Evolutionary conservation across 2,329 filamentous ascomycete species (phyloP), one percentile per base, ranked within the genome.

Genomic region (Diplodia mutila): DNA sequence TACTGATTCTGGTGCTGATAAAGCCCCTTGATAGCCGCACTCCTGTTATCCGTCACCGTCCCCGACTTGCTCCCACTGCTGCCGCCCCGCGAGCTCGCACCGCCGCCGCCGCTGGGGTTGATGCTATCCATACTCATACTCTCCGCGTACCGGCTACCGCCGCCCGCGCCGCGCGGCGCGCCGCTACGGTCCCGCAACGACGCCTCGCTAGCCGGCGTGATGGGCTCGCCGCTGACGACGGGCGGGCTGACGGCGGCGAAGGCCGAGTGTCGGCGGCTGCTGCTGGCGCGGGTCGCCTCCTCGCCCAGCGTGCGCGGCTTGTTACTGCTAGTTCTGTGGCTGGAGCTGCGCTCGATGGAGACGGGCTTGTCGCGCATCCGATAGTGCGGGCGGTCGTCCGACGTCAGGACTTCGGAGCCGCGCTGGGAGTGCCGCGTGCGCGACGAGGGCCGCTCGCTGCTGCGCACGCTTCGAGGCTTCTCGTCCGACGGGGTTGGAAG

Each of bases 21-120:
- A 48, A 80, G 61, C 7, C 72, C 78, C 67, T 80, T 80, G 68
- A 80, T 74, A 1, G 76, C 78, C 16, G 78, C 78, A 57, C 78
- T 79, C 25, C 76, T 73, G 51, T 57, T 65, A 42, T 68, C 67
- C 49, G 67, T 65, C 52, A 67, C 74, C 74, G 64, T 79, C 75
- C 67, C 74, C 75, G 71, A 75, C 69, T 64, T 78, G 77, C 29
- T 74, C 12, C 65, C 55, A 3, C 54, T 57, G 23, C 65, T 67
- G 5, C 65, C 65, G 8, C 25, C 53, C 21, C 65, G 46, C 25
- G 61, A 51, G 25, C 49, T 46, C 12, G 32, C 49, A 5, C 37
- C 49, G 11, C 46, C 49, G 3, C 46, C 49, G 3, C 16, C 39
- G 11, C 8, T 11, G 5, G 42, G 42, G 18, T 46, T 25, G 39